Base-by-base conservation (phyloP, 2,329 filamentous ascomycete species). In the Fusarium equiseti region DNA sequence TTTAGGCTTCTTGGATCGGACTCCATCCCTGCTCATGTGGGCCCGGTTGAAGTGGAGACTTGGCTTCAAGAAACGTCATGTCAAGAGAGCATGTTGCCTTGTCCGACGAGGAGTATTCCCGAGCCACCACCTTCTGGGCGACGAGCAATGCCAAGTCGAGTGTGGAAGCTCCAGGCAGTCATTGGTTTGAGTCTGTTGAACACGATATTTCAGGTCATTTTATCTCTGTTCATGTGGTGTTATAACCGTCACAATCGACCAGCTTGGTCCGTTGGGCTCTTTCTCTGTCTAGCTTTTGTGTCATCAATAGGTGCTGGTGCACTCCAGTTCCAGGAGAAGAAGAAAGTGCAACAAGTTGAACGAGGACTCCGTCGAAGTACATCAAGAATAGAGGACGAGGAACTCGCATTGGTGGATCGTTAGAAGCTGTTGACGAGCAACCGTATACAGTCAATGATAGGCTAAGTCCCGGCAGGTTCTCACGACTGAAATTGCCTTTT, bases 211-310 rank as follows among this genome's bases (percentile, higher is more conserved):
- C n/a, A 50, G 48, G 20, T 24, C 18, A 13, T 50, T 9, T 20
- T 50, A 3, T 50, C 48, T 35, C 18, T 35, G 20, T 50, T 50
- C 8, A 35, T 50, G 48, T 24, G 48, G 48, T 35, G 29, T 15
- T 35, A 38, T 9, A 50, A 50, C 15, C 29, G 48, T 15, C 48
- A 50, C 13, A 38, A 50, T 26, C 29, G 48, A 9, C 48, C 29
- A 38, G 31, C 6, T 26, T 50, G 48, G 48, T 50, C 48, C 12
- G 48, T 50, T 20, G 48, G 48, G n/a, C 5, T 50, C 15, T 38
- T 50, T n/a, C 48, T 50, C 20, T 50, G 48, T 18, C 20, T 50
- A 38, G 48, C 48, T 11, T 50, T 50, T 9, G 48, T 50, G 13
- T 50, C n/a, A 12, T 50, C 31, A n/a, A 50, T 50, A n/a, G 20